phyloP scores from a whole-genome alignment of 208 protist genomes.

The Trypanosoma platydactyli region DNA sequence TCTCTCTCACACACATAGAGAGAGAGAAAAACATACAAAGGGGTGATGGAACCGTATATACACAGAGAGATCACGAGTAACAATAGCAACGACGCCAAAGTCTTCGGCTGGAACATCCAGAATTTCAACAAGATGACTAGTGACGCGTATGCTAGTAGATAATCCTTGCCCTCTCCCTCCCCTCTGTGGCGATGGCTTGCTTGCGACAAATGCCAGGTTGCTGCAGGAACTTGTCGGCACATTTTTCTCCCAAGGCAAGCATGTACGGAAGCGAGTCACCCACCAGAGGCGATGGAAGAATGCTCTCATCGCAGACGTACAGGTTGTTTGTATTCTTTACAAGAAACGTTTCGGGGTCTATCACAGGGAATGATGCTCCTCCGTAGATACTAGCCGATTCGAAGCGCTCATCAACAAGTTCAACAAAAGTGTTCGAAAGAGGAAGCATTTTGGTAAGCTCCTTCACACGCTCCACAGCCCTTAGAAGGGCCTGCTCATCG shows the following conservation, averaged over 20 bases:
- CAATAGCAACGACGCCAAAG: too few relatives aligned
- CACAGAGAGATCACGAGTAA: not conserved
- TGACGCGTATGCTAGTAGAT: conserved; percentile 44
- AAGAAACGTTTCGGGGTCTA: conserved; percentile 58
- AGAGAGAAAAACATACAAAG: not conserved
- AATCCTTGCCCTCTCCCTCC: conserved; percentile 43
- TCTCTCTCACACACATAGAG: conserved; percentile 6
- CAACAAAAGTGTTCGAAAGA: conserved; percentile 45
- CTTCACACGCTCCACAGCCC: conserved; percentile 60
- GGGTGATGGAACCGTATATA: not conserved
- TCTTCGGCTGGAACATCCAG: too few relatives aligned
- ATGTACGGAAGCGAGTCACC: conserved; percentile 70
- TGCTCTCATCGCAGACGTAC: conserved; percentile 75
- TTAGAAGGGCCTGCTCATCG: conserved; percentile 48
- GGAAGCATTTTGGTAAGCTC: conserved; percentile 49
- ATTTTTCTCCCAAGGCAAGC: conserved; percentile 62
- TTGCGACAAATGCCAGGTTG: conserved; percentile 42
- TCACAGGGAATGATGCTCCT: conserved; percentile 43
- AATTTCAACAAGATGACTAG: too few relatives aligned
- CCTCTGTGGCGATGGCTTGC: conserved; percentile 28
- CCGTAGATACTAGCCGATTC: conserved; percentile 72
- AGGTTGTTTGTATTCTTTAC: conserved; percentile 62
- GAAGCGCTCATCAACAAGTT: conserved; percentile 47
- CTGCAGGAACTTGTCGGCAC: conserved; percentile 58
- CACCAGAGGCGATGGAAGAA: conserved; percentile 51